A percentile compares a stretch with the other conserved stretches of the same genome.
phyloP scores from a whole-genome alignment of 192 early-diverging fungal genomes.

The Polychytrium aggregatum region DNA sequence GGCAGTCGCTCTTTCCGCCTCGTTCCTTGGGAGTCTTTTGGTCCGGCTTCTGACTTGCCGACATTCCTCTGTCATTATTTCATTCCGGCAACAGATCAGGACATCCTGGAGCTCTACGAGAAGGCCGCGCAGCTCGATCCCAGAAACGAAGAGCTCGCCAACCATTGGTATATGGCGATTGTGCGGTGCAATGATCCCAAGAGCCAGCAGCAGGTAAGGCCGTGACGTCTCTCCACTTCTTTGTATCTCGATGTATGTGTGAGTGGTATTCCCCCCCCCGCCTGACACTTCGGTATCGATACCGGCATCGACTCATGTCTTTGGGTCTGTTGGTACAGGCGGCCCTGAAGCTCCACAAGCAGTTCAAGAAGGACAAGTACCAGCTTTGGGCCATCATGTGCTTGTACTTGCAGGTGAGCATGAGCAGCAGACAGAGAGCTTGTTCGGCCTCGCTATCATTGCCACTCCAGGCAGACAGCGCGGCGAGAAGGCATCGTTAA shows the following conservation, averaged over 20 bases:
- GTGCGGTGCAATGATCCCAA: constrained; percentile 57
- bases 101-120: constrained; percentile 64
- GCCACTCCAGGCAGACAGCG: too few species aligned
- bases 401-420: constrained; percentile 66
- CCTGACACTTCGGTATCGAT: too few species aligned
- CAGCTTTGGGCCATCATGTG: constrained; percentile 81
- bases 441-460: too few species aligned
- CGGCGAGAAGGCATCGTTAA: too few species aligned
- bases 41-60: too few species aligned
- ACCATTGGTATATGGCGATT: constrained; percentile 74
- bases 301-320: not conserved
- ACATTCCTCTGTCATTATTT: too few species aligned
- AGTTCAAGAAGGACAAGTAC: constrained; percentile 66
- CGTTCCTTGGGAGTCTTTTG: too few species aligned
- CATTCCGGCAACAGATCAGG: constrained; percentile 52
- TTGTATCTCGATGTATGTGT: too few species aligned
- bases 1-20: too few species aligned
- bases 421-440: too few species aligned
- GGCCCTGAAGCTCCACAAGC: constrained; percentile 70
- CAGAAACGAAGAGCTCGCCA: constrained; percentile 58
- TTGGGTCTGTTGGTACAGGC: constrained; percentile 43
- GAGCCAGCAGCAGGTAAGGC: constrained; percentile 46
- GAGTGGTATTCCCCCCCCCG: too few species aligned
- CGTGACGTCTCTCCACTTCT: too few species aligned
- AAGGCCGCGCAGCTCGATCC: constrained; percentile 47